Conservation (phyloP, 306 rosid genomes). For the Rosa multiflora region DNA sequence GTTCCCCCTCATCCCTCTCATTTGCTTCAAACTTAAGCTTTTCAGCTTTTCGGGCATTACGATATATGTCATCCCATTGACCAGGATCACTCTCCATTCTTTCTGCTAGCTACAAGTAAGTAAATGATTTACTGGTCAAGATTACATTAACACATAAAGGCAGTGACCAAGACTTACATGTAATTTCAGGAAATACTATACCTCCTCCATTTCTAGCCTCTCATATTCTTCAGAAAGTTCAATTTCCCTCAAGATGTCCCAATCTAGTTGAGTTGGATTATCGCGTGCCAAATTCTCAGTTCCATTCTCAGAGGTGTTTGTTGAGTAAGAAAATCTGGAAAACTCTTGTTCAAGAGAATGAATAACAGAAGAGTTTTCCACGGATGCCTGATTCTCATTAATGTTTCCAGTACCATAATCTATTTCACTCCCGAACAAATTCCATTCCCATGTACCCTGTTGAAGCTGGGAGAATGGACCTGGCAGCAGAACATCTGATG, state of each 20-base stretch:
- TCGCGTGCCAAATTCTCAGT: conserved; percentile 43
- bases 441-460: conserved; percentile 79
- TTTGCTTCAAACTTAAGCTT: conserved; percentile 81
- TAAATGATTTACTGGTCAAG: conserved; percentile 24
- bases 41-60: conserved; percentile 85
- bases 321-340: conserved; percentile 37
- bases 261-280: conserved; percentile 58
- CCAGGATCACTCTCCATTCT: conserved; percentile 70
- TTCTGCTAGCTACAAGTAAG: conserved; percentile 60
- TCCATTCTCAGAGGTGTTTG: conserved; percentile 44
- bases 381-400: conserved; percentile 31
- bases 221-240: conserved; percentile 81
- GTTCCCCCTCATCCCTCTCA: conserved; percentile 99
- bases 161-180: conserved; percentile 16
- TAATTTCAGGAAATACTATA: conserved; percentile 36
- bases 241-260: conserved; percentile 70
- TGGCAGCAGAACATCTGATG: conserved; percentile 73
- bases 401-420: conserved; percentile 23
- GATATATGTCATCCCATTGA: conserved; percentile 84
- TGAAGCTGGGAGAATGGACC: conserved; percentile 73
- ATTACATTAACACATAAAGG: conserved; percentile 20
- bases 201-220: conserved; percentile 86
- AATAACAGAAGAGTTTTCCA: conserved; percentile 44
- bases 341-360: conserved; percentile 66
- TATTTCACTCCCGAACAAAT: conserved; percentile 52